Evolutionary conservation across 495 filamentous ascomycete genomes (phyloP).

Genomic region (Lasiosphaeris hirsuta): DNA sequence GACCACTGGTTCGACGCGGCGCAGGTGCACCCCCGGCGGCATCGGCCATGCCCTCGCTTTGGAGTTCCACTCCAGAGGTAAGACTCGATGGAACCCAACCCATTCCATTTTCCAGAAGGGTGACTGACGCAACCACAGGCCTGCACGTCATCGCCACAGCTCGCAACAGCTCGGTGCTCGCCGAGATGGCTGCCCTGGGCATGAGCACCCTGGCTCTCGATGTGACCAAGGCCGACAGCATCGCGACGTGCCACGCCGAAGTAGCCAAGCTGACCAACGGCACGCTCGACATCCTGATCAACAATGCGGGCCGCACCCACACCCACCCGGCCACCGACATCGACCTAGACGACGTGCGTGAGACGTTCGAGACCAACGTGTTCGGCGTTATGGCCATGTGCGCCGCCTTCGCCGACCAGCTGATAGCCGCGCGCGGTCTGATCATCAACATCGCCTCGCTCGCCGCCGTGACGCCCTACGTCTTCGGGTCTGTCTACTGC

Average conservation of each 20-base stretch:
- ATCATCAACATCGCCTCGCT: slow-evolving; percentile 56
- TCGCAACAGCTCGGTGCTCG: slow-evolving; percentile 42
- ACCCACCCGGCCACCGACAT: slow-evolving; percentile 54
- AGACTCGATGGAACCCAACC: neutral
- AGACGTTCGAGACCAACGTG: slow-evolving; percentile 61
- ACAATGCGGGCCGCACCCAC: slow-evolving; percentile 60
- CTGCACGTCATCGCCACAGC: slow-evolving; percentile 55
- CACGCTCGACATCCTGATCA: slow-evolving; percentile 61
- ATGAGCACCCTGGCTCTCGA: slow-evolving; percentile 48
- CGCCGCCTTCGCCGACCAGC: slow-evolving; percentile 51
- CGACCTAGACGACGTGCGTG: slow-evolving; percentile 46
- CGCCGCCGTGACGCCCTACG: slow-evolving; percentile 43
- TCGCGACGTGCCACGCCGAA: slow-evolving; percentile 43
- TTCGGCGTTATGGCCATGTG: slow-evolving; percentile 55
- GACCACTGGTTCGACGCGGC: slow-evolving; percentile 1
- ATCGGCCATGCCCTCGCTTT: slow-evolving; percentile 50
- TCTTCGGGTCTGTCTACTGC: slow-evolving; percentile 50
- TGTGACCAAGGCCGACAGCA: slow-evolving; percentile 49
- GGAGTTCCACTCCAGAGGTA: slow-evolving; percentile 50
- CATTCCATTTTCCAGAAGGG: too few relatives aligned
- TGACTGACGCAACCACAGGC: slow-evolving; percentile 26
- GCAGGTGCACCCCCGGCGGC: slow-evolving; percentile 51
- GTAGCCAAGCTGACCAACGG: slow-evolving; percentile 52
- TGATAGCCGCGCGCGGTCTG: slow-evolving; percentile 50
- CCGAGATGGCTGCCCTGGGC: slow-evolving; percentile 43